phyloP scores from a whole-genome alignment of 1,284 basidiomycete genomes.

The Neonothopanus nambi region DNA sequence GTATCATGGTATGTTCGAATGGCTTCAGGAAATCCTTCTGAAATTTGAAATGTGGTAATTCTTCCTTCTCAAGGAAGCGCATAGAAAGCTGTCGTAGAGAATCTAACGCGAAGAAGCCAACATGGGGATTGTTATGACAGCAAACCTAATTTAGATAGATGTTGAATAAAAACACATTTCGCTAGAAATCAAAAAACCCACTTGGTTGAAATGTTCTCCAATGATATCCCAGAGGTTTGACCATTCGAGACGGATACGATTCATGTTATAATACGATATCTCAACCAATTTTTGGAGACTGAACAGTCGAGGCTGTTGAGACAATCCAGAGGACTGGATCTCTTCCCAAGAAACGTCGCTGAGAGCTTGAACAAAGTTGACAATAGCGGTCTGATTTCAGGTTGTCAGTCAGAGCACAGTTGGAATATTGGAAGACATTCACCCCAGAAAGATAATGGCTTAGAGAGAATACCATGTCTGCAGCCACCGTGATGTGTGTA shows the following conservation, averaged over 20 bases:
- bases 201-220: constrained; percentile 99
- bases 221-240: constrained; percentile 97
- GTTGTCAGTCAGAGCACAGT: constrained; percentile 11
- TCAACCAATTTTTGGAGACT: constrained; percentile 98
- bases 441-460: constrained; percentile 95
- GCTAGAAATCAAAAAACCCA: constrained; percentile 32
- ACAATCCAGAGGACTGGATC: constrained; percentile 94
- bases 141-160: constrained; percentile 73
- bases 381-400: constrained; percentile 81
- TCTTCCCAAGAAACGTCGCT: constrained; percentile 99
- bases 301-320: constrained; percentile 92
- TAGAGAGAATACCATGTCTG: constrained; percentile 98
- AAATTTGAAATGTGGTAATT: constrained; percentile 97
- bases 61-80: constrained; percentile 99
- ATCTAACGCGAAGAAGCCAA: constrained; percentile 96
- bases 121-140: constrained; percentile 96
- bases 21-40: constrained; percentile 99
- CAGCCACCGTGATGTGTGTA: constrained; percentile 96
- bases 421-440: constrained; percentile 30
- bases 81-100: constrained; percentile 97
- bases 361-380: constrained; percentile 96
- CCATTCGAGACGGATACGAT: constrained; percentile 97
- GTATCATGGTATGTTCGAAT: constrained; percentile 97
- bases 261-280: constrained; percentile 99
- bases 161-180: constrained; percentile 10